Evolutionary conservation across 495 filamentous ascomycete species (phyloP).

Genomic region (Niebla homalea): DNA sequence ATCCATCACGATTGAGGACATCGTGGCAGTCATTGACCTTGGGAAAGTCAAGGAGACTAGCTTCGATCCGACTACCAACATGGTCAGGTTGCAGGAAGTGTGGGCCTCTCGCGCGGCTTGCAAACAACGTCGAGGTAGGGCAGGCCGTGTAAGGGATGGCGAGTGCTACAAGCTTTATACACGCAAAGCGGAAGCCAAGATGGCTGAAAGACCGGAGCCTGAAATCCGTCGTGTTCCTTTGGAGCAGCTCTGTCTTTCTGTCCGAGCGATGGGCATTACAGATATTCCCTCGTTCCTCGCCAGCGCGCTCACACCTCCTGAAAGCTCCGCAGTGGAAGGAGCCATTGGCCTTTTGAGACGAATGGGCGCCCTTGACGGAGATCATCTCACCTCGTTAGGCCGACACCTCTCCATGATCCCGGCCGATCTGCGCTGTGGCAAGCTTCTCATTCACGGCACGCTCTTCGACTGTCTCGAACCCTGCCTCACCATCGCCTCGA

Average conservation of each 20-base stretch:
- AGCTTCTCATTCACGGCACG: conserved; percentile 89
- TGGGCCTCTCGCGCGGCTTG: conserved; percentile 93
- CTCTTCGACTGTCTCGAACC: conserved; percentile 81
- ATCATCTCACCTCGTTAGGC: conserved; percentile 78
- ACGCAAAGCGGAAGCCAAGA: conserved; percentile 65
- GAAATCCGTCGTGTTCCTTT: conserved; percentile 87
- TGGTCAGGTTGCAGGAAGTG: conserved; percentile 85
- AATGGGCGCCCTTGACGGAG: conserved; percentile 78
- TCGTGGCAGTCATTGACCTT: conserved; percentile 91
- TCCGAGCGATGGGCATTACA: conserved; percentile 82
- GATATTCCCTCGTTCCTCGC: conserved; percentile 72
- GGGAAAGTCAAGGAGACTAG: conserved; percentile 93
- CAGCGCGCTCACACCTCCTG: conserved; percentile 78
- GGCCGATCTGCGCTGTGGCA: conserved; percentile 82
- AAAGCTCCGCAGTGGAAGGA: conserved; percentile 68
- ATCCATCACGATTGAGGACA: conserved; percentile 94
- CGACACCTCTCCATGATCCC: conserved; percentile 88
- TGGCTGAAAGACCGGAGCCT: conserved; percentile 82
- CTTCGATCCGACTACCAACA: conserved; percentile 84
- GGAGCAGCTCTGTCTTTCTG: conserved; percentile 86
- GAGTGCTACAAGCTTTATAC: conserved; percentile 95
- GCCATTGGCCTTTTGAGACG: conserved; percentile 63
- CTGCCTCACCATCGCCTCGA: conserved; percentile 78
- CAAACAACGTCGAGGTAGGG: conserved; percentile 90
- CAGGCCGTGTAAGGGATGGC: conserved; percentile 80